Conservation (phyloP, 768 basidiomycete species). For the Lentinula lateritia region DNA sequence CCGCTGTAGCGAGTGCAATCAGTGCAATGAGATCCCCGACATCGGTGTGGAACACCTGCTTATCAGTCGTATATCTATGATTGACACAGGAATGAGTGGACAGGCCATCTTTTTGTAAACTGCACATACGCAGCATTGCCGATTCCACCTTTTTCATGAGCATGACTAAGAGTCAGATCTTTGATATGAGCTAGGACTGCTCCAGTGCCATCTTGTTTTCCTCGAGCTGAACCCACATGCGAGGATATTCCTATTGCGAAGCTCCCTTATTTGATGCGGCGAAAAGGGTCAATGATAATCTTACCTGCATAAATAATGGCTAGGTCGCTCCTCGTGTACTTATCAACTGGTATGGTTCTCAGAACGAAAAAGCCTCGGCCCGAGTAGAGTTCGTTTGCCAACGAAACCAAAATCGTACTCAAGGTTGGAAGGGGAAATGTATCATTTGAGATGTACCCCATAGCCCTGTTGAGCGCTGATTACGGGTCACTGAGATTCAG, state of each 20-base stretch:
- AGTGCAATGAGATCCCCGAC: constrained; percentile 41
- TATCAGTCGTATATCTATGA: constrained; percentile 36
- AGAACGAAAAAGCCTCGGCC: constrained; percentile 46
- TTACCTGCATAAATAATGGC: constrained; percentile 39
- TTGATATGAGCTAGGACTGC: constrained; percentile 44
- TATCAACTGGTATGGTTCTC: constrained; percentile 37
- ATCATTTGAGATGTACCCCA: constrained; percentile 30
- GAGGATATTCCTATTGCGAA: constrained; percentile 33
- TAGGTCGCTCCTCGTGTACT: constrained; percentile 33
- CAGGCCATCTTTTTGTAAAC: no score
- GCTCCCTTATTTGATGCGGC: constrained; percentile 8
- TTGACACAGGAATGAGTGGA: not conserved
- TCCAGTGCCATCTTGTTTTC: constrained; percentile 36
- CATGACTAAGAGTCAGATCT: constrained; percentile 37
- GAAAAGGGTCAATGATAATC: not conserved
- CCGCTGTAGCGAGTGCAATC: constrained; percentile 35
- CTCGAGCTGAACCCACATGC: constrained; percentile 37
- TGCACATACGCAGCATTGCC: constrained; percentile 28
- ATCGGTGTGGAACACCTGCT: constrained; percentile 46
- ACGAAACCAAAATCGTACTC: constrained; percentile 23
- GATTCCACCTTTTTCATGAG: constrained; percentile 33
- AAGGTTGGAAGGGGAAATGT: constrained; percentile 41
- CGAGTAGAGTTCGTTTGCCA: constrained; percentile 36
- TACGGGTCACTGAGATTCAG: no score
- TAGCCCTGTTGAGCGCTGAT: constrained; percentile 20